Percentiles rank a stretch among this genome's conserved stretches.
Conservation (phyloP, 495 filamentous ascomycete genomes). For the Talaromyces liani region DNA sequence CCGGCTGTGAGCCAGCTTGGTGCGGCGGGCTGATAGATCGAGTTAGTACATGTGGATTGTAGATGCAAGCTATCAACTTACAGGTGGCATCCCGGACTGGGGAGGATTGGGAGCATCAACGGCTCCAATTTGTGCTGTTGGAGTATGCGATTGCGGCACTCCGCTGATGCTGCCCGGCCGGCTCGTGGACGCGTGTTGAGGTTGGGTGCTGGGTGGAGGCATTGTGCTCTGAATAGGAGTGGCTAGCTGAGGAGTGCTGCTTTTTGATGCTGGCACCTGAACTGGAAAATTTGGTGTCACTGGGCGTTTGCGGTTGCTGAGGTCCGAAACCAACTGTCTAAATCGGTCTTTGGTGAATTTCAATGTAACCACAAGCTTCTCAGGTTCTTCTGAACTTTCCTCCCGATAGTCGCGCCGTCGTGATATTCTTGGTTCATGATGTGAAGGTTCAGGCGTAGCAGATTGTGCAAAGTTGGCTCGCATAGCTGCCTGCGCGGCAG, state of each 20-base stretch:
- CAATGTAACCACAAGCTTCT: conserved; percentile 63
- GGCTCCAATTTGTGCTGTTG: conserved; percentile 51
- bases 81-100: conserved; percentile 46
- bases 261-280: conserved; percentile 38
- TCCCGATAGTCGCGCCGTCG: conserved; percentile 59
- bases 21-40: conserved; percentile 54
- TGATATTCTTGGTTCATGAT: conserved; percentile 63
- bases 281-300: conserved; percentile 13
- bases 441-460: conserved; percentile 75
- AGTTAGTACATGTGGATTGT: conserved; percentile 2
- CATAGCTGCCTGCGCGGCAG: conserved; percentile 66
- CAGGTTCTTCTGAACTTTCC: conserved; percentile 60
- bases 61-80: conserved; percentile 32
- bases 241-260: conserved; percentile 41
- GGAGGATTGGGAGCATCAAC: conserved; percentile 55
- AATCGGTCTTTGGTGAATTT: conserved; percentile 58
- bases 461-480: conserved; percentile 74
- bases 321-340: conserved; percentile 49
- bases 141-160: conserved; percentile 18
- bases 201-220: conserved; percentile 46
- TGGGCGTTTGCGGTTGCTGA: conserved; percentile 33
- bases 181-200: conserved; percentile 21
- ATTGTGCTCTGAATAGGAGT: conserved; percentile 52
- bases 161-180: conserved; percentile 23
- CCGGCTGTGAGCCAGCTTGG: conserved; percentile 71